phyloP scores from a whole-genome alignment of 2,329 filamentous ascomycete species.

The Thelonectria discophora region DNA sequence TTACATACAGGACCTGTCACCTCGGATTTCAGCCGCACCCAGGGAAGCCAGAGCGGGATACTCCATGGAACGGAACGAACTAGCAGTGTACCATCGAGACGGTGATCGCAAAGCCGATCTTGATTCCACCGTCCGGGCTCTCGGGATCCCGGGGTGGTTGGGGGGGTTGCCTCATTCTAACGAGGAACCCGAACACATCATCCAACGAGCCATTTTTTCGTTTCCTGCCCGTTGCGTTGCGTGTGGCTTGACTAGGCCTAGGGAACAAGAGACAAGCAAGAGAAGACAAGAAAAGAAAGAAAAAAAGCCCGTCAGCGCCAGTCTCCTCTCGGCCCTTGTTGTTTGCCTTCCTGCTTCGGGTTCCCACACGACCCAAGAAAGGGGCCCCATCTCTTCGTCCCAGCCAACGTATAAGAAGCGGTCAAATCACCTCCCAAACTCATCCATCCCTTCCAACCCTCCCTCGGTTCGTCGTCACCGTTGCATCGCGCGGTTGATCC shows the following conservation, averaged over 20 bases:
- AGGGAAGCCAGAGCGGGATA: neutral
- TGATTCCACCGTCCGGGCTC: neutral
- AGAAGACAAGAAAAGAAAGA: too few species aligned
- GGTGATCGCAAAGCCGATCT: neutral
- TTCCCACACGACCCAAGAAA: slow-evolving; percentile 1
- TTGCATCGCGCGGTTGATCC: neutral
- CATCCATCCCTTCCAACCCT: too few species aligned
- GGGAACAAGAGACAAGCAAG: too few species aligned
- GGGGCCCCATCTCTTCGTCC: too few species aligned
- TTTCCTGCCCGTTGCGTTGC: neutral
- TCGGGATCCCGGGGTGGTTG: neutral
- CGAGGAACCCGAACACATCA: too few species aligned
- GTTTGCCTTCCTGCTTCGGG: neutral
- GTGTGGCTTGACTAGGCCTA: neutral
- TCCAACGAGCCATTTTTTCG: neutral
- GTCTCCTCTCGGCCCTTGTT: neutral
- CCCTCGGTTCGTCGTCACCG: neutral
- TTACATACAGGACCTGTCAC: neutral
- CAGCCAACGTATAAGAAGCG: slow-evolving; percentile 7
- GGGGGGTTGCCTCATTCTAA: too few species aligned
- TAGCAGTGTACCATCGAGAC: neutral
- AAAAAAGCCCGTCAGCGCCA: neutral
- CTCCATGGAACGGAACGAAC: neutral
- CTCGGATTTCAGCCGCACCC: neutral
- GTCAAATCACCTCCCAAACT: slow-evolving; percentile 1